Percentiles rank a stretch among this genome's conserved stretches.
These are phyloP conservation scores for Plasmodium malariae DNA, from an alignment of 169 alveolate species.

Conservation along the genomic window DNA sequence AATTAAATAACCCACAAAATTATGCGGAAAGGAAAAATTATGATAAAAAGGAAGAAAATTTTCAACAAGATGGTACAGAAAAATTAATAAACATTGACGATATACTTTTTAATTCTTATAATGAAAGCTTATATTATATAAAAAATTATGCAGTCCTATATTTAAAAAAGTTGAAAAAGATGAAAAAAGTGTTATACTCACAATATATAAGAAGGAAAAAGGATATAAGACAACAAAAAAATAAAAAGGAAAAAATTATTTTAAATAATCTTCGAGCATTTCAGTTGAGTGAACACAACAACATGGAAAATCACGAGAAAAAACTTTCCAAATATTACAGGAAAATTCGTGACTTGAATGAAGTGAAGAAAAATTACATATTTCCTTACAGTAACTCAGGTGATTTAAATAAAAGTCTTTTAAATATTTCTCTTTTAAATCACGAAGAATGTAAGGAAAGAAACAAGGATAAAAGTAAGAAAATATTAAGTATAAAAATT, in stretches of 20 bases:
- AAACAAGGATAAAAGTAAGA: slow-evolving; percentile 17
- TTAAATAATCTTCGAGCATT: too few relatives aligned
- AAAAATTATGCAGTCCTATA: slow-evolving; percentile 14
- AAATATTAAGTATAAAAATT: slow-evolving; percentile 37
- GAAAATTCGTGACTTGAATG: background rate
- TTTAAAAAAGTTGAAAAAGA: slow-evolving; percentile 19
- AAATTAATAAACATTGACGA: slow-evolving; percentile 12
- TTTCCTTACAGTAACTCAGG: background rate
- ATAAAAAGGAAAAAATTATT: slow-evolving; percentile 8
- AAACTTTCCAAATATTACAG: too few relatives aligned
- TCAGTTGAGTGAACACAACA: background rate
- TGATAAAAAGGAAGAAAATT: background rate
- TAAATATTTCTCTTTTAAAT: background rate
- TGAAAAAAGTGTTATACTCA: slow-evolving; percentile 18
- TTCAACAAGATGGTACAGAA: background rate
- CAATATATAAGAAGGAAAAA: slow-evolving; percentile 25
- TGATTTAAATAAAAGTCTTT: background rate
- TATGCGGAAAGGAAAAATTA: background rate
- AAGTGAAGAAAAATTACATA: background rate
- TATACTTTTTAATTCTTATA: slow-evolving; percentile 16
- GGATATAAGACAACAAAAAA: background rate
- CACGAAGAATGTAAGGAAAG: background rate
- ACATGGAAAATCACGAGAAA: background rate
- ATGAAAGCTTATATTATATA: slow-evolving; percentile 22
- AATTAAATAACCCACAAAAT: background rate